Percentiles rank a stretch among this genome's conserved stretches.
phyloP scores from a whole-genome alignment of 192 early-diverging fungal species.

The Linnemannia elongata region DNA sequence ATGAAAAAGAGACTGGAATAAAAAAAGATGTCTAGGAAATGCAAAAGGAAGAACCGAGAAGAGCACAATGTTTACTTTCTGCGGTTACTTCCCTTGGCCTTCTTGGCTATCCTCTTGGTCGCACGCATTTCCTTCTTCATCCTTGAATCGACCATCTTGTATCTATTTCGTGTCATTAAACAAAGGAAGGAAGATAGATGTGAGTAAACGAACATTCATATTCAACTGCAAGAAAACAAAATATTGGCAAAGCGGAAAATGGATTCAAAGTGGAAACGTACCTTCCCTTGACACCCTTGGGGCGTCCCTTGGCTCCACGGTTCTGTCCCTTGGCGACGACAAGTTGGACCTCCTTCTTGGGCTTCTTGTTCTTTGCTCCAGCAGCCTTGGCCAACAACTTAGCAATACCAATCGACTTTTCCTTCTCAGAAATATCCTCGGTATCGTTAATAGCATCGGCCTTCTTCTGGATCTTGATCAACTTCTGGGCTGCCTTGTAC shows the following conservation, averaged over 20 bases:
- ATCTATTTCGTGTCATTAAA: slow-evolving; percentile 21
- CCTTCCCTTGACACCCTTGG: slow-evolving; percentile 96
- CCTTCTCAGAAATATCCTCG: slow-evolving; percentile 90
- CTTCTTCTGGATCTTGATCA: slow-evolving; percentile 91
- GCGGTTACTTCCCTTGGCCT: slow-evolving; percentile 66
- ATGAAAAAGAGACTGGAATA: not conserved
- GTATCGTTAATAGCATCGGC: slow-evolving; percentile 87
- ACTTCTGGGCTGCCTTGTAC: slow-evolving; percentile 72
- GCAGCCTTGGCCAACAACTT: slow-evolving; percentile 87
- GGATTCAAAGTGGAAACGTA: slow-evolving; percentile 62
- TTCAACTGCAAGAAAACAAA: not conserved
- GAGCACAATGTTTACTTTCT: slow-evolving; percentile 39
- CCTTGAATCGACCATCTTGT: slow-evolving; percentile 95
- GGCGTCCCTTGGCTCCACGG: slow-evolving; percentile 89
- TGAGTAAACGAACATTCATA: not conserved
- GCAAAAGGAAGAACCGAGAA: not conserved
- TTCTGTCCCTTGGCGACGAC: slow-evolving; percentile 92
- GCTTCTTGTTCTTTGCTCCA: slow-evolving; percentile 79
- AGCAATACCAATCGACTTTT: slow-evolving; percentile 85
- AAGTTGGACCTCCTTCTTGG: slow-evolving; percentile 82
- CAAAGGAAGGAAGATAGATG: slow-evolving; percentile 2
- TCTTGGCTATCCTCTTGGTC: slow-evolving; percentile 79
- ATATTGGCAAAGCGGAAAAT: not conserved
- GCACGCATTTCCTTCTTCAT: slow-evolving; percentile 98
- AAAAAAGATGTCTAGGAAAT: not conserved